Conservation (phyloP, 805 yeast species). For the Candida maesae region DNA sequence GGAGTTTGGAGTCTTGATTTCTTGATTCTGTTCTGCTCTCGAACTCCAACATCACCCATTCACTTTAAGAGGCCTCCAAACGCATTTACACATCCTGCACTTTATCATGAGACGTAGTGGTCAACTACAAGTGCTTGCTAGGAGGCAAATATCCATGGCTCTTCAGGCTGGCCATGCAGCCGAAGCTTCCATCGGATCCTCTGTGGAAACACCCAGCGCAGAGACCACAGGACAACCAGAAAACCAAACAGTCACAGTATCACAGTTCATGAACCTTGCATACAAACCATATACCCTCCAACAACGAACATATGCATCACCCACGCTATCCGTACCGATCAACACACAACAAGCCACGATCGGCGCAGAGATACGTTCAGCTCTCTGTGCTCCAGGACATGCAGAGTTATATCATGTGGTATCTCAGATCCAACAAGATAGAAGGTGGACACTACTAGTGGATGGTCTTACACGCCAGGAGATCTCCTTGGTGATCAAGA, state of each 20-base stretch:
- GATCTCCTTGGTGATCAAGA: constrained; percentile 10
- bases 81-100: no score
- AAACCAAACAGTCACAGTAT: not conserved
- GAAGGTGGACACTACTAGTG: constrained; percentile 3
- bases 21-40: no score
- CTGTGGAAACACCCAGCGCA: not conserved
- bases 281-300: not conserved
- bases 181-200: not conserved
- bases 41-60: no score
- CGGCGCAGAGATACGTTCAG: not conserved
- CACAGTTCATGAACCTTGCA: not conserved
- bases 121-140: not conserved
- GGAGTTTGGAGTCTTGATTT: no score
- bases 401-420: not conserved
- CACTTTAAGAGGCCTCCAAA: no score
- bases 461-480: constrained; percentile 12
- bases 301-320: not conserved
- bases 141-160: not conserved
- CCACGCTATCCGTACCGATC: not conserved
- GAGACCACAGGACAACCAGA: not conserved
- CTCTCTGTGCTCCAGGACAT: not conserved
- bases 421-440: not conserved
- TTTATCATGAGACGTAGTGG: not conserved
- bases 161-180: not conserved
- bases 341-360: not conserved